A percentile compares a stretch with the other conserved stretches of the same genome.
Conservation (phyloP, 805 yeast genomes). For the Candida caryicola region DNA sequence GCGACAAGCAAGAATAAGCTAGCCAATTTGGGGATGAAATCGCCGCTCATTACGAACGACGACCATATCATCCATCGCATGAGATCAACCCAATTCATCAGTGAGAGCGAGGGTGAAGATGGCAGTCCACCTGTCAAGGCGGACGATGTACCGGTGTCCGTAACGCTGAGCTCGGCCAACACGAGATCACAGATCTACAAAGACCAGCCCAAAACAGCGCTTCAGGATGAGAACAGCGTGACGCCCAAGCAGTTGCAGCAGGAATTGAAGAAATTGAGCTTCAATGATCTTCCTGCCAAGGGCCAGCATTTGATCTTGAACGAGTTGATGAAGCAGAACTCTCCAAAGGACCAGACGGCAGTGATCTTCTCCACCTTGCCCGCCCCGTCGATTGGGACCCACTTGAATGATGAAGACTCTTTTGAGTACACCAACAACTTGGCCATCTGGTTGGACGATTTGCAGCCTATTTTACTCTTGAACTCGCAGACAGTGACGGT, state of each 20-base stretch:
- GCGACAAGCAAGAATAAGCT: not conserved
- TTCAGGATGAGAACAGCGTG: constrained; percentile 14
- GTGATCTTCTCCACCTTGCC: constrained; percentile 89
- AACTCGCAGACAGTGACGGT: constrained; percentile 96
- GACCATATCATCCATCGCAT: constrained; percentile 36
- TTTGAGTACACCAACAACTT: constrained; percentile 72
- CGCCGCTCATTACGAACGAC: constrained; percentile 36
- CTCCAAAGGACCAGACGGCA: constrained; percentile 53
- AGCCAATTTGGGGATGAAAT: constrained; percentile 10
- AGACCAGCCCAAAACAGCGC: constrained; percentile 3
- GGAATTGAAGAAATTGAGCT: constrained; percentile 45
- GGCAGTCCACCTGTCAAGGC: not conserved
- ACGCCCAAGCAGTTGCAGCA: constrained; percentile 36
- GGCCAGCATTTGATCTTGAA: constrained; percentile 89
- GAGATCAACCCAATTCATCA: constrained; percentile 33
- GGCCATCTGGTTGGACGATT: constrained; percentile 73
- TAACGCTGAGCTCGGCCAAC: constrained; percentile 6
- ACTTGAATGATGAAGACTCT: constrained; percentile 63
- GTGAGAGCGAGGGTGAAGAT: constrained; percentile 17
- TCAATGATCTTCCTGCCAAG: constrained; percentile 85
- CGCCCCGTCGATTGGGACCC: constrained; percentile 81
- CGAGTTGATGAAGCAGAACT: constrained; percentile 70
- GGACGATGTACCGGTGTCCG: not conserved
- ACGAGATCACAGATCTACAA: constrained; percentile 10
- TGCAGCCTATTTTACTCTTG: constrained; percentile 80